Conservation (phyloP, 306 rosid species). For the Acacia acuminata region DNA sequence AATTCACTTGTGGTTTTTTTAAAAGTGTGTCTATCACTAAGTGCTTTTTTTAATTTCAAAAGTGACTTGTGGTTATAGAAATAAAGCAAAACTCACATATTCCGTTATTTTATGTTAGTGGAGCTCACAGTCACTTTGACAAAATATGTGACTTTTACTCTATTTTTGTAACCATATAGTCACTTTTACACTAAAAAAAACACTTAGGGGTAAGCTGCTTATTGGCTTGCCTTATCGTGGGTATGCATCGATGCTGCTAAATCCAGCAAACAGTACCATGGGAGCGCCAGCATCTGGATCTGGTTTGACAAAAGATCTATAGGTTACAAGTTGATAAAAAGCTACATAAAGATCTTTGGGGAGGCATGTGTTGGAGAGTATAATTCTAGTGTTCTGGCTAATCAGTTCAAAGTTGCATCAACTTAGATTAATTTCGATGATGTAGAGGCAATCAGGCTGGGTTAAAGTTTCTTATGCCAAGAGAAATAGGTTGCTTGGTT, state of each 20-base stretch:
- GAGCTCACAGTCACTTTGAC: no score
- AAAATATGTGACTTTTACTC: no score
- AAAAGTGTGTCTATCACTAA: no score
- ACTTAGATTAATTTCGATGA: constrained; percentile 37
- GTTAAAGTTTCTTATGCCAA: constrained; percentile 38
- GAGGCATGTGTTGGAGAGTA: neutral
- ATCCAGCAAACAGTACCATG: neutral
- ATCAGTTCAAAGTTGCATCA: constrained; percentile 18
- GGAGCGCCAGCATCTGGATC: constrained; percentile 35
- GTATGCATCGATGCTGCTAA: constrained; percentile 37
- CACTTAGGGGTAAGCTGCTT: constrained; percentile 16
- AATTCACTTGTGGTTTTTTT: no score
- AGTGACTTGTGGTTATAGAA: no score
- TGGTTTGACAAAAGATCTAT: constrained; percentile 20
- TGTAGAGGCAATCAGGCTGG: constrained; percentile 26
- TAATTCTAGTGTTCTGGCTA: constrained; percentile 17
- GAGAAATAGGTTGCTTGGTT: constrained; percentile 33
- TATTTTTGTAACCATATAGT: no score
- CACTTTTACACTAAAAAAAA: no score
- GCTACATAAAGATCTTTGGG: neutral
- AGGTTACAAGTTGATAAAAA: constrained; percentile 4
- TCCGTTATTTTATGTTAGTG: no score
- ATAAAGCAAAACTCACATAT: no score
- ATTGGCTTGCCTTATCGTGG: constrained; percentile 45
- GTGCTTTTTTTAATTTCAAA: no score